These are phyloP conservation scores for Obelidium mucronatum DNA, from an alignment of 192 early-diverging fungal genomes.

Conservation along the genomic window DNA sequence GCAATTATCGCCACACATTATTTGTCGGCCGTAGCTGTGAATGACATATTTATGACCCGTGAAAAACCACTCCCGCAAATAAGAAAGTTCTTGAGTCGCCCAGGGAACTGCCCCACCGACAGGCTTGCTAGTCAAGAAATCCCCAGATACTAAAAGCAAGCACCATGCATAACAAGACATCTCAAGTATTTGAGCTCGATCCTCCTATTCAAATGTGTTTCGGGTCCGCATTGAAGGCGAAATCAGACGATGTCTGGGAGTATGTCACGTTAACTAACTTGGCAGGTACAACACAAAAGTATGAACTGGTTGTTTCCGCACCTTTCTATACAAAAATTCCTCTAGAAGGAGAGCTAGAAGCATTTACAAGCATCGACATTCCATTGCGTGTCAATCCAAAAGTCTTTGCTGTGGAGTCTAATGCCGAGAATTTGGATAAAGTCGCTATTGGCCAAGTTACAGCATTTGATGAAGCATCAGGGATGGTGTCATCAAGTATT, in stretches of 20 bases:
- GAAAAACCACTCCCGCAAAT: constrained; percentile 41
- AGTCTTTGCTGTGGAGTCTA: constrained; percentile 13
- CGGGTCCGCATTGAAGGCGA: constrained; percentile 28
- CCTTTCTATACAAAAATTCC: constrained; percentile 58
- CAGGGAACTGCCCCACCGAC: constrained; percentile 33
- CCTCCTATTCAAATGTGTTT: constrained; percentile 53
- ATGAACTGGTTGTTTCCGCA: constrained; percentile 48
- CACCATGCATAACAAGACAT: constrained; percentile 34
- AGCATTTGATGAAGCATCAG: constrained; percentile 50
- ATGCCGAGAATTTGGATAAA: constrained; percentile 35
- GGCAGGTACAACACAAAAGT: constrained; percentile 43
- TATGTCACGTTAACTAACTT: constrained; percentile 59
- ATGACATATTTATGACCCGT: constrained; percentile 45
- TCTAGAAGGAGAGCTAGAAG: constrained; percentile 58
- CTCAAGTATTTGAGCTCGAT: constrained; percentile 58
- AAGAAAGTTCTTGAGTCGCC: constrained; percentile 39
- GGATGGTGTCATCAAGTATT: constrained; percentile 48
- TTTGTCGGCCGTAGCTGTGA: constrained; percentile 46
- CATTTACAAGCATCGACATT: constrained; percentile 56
- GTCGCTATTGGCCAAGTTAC: constrained; percentile 51
- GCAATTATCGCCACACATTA: constrained; percentile 34
- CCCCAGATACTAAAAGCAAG: constrained; percentile 2
- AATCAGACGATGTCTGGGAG: constrained; percentile 47
- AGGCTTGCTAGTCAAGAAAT: constrained; percentile 39
- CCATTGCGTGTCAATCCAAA: constrained; percentile 43